phyloP scores from a whole-genome alignment of 805 yeast genomes.

The Metschnikowia hibisci region DNA sequence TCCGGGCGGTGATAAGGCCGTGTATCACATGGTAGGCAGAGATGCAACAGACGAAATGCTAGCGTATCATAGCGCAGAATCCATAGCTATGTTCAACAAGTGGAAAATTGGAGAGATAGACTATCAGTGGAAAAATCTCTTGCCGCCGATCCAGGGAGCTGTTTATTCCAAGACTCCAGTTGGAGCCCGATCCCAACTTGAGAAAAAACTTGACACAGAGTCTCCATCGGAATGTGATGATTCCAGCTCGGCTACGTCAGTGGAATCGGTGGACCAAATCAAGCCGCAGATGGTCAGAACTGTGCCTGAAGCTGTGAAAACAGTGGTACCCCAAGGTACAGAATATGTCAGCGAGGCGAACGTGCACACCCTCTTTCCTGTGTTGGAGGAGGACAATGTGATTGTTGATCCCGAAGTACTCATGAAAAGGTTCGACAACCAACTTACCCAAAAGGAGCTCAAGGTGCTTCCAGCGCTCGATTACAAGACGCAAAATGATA shows the following conservation, averaged over 20 bases:
- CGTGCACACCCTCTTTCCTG: slow-evolving; percentile 33
- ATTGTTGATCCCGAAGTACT: slow-evolving; percentile 55
- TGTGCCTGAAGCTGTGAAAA: slow-evolving; percentile 40
- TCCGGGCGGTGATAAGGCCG: slow-evolving; percentile 89
- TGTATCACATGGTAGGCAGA: slow-evolving; percentile 78
- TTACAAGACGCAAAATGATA: slow-evolving; percentile 54
- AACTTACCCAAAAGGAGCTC: slow-evolving; percentile 52
- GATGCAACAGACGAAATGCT: slow-evolving; percentile 91
- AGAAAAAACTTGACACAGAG: slow-evolving; percentile 6
- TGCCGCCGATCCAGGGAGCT: slow-evolving; percentile 91
- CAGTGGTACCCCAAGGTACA: slow-evolving; percentile 49
- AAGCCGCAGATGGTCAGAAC: slow-evolving; percentile 29
- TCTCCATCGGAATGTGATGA: slow-evolving; percentile 10
- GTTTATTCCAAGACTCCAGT: slow-evolving; percentile 15
- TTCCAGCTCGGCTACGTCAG: slow-evolving; percentile 12
- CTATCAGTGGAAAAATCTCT: slow-evolving; percentile 63
- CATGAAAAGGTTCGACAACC: slow-evolving; percentile 56
- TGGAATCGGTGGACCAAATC: slow-evolving; percentile 12
- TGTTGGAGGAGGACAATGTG: slow-evolving; percentile 9
- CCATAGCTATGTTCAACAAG: slow-evolving; percentile 46
- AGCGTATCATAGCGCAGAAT: slow-evolving; percentile 68
- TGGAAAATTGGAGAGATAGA: slow-evolving; percentile 67
- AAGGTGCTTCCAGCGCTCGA: slow-evolving; percentile 61
- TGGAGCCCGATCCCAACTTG: slow-evolving; percentile 1
- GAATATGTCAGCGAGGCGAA: slow-evolving; percentile 37